These are phyloP conservation scores for Globisporangium emineosum DNA, from an alignment of 352 stramenopile species.

Conservation along the genomic window DNA sequence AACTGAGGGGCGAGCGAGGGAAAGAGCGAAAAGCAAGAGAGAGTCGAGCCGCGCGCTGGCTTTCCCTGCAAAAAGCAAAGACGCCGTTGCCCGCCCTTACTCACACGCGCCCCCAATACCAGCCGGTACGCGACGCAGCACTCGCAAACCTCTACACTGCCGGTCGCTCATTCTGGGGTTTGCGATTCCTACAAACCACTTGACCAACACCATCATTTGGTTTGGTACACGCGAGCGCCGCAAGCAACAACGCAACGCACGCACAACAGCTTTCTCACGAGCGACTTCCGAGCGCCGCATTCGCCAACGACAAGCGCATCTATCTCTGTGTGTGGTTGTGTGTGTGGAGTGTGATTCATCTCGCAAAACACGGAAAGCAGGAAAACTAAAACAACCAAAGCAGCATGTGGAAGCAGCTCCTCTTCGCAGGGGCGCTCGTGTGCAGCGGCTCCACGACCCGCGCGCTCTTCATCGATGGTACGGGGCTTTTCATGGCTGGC, in stretches of 20 bases:
- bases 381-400: slow-evolving; percentile 3
- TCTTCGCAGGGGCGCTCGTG: slow-evolving; percentile 11
- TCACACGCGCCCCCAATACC: background rate
- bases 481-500: no score
- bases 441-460: background rate
- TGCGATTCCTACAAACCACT: slow-evolving; percentile 9
- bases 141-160: slow-evolving; percentile 7
- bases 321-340: background rate
- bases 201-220: slow-evolving; percentile 18
- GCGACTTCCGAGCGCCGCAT: no score
- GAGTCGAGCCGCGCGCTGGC: slow-evolving; percentile 5
- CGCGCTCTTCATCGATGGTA: slow-evolving; percentile 21
- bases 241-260: slow-evolving; percentile 6
- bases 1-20: background rate
- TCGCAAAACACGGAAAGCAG: background rate
- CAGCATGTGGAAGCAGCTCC: slow-evolving; percentile 16
- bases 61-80: no score
- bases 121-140: background rate
- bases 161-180: slow-evolving; percentile 18
- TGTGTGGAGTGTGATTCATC: background rate
- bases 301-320: background rate
- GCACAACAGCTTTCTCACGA: slow-evolving; percentile 3
- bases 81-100: slow-evolving; percentile 1
- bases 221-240: slow-evolving; percentile 19
- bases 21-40: slow-evolving; percentile 4